phyloP scores from a whole-genome alignment of 108 stramenopile genomes.

The Phaeodactylum tricornutum region DNA sequence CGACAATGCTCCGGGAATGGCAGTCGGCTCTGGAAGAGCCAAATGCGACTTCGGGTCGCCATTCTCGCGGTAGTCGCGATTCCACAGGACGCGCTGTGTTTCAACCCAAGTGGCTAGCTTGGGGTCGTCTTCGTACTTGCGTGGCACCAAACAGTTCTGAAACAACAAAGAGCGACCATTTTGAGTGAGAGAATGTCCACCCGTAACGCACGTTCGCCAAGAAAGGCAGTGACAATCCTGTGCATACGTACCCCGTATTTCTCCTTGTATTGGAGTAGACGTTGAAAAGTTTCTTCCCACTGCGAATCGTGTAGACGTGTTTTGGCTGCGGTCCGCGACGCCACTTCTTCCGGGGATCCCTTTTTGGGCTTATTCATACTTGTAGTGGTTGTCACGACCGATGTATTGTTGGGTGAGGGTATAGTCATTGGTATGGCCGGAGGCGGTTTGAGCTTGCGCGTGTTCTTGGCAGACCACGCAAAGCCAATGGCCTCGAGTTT shows the following conservation, averaged over 20 bases:
- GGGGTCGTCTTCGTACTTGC: constrained; percentile 30
- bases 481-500: constrained; percentile 43
- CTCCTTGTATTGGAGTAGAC: constrained; percentile 40
- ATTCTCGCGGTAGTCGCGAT: constrained; percentile 12
- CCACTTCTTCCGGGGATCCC: constrained; percentile 1
- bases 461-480: constrained; percentile 33
- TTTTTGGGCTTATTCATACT: neutral
- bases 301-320: constrained; percentile 8
- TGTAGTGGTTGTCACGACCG: neutral
- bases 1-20: too few species aligned
- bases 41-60: too few species aligned
- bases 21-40: constrained; percentile 1
- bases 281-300: constrained; percentile 41
- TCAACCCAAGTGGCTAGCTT: constrained; percentile 43
- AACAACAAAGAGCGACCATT: too few species aligned
- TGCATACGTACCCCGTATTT: constrained; percentile 29
- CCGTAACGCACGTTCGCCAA: too few species aligned
- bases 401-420: neutral
- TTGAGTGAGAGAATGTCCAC: too few species aligned
- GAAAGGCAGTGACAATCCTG: too few species aligned
- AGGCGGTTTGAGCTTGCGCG: constrained; percentile 17
- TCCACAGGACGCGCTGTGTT: constrained; percentile 29
- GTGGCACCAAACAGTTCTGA: constrained; percentile 43
- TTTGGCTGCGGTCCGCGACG: neutral
- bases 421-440: neutral